These are phyloP conservation scores for Mercurialis annua DNA, from an alignment of 345 rosid species.

Conservation along the genomic window DNA sequence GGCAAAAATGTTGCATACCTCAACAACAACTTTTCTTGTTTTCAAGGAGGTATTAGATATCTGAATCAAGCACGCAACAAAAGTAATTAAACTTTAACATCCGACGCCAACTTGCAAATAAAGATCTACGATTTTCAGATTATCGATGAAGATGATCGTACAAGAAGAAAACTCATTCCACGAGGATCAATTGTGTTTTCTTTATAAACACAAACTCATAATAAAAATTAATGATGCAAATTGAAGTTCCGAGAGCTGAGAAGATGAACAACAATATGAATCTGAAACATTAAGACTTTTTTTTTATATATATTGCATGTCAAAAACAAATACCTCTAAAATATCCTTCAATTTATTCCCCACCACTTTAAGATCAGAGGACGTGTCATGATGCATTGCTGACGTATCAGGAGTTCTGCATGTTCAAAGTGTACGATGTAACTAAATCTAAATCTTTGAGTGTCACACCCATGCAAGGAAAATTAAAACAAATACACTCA, in stretches of 20 bases:
- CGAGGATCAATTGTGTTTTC: neutral
- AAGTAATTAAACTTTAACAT: neutral
- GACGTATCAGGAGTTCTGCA: slow-evolving; percentile 77
- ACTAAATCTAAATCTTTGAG: neutral
- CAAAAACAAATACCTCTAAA: slow-evolving; percentile 45
- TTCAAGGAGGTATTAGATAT: slow-evolving; percentile 48
- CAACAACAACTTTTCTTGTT: slow-evolving; percentile 54
- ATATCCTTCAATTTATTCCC: slow-evolving; percentile 56
- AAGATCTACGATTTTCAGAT: neutral
- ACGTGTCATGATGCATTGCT: slow-evolving; percentile 72
- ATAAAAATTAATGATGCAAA: neutral
- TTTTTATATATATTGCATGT: too few relatives aligned
- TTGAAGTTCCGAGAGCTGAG: neutral
- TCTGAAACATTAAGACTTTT: too few relatives aligned
- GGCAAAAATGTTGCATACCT: slow-evolving; percentile 70
- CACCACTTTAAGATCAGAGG: slow-evolving; percentile 66
- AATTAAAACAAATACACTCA: neutral
- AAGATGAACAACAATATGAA: neutral
- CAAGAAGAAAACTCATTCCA: neutral
- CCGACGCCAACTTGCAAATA: neutral
- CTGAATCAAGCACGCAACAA: slow-evolving; percentile 29
- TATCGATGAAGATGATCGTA: neutral
- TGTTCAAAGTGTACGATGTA: neutral
- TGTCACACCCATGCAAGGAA: neutral
- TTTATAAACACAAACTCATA: neutral